Evolutionary conservation across 1,284 basidiomycete species (phyloP).

Genomic region (Veloboletus limbatus): DNA sequence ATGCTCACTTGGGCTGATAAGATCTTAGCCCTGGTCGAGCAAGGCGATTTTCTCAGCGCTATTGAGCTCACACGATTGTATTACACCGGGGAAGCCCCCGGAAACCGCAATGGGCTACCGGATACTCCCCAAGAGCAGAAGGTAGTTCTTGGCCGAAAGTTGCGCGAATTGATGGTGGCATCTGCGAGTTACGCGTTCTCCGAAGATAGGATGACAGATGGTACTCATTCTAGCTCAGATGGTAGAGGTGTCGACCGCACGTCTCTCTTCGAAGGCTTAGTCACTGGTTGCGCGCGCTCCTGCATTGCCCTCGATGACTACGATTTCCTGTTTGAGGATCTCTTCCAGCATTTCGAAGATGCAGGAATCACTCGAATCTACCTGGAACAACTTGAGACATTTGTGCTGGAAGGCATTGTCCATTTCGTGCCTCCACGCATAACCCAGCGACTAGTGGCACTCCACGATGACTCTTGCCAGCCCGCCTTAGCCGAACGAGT

Average conservation of each 20-base stretch:
- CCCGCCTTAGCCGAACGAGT: conserved; percentile 82
- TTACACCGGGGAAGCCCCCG: conserved; percentile 79
- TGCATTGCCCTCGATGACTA: conserved; percentile 80
- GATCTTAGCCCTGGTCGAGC: conserved; percentile 79
- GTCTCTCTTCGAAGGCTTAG: conserved; percentile 84
- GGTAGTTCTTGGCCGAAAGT: conserved; percentile 69
- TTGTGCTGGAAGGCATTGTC: conserved; percentile 77
- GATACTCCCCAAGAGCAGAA: conserved; percentile 57
- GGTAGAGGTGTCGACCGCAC: conserved; percentile 93
- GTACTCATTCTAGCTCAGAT: conserved; percentile 78
- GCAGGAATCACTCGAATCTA: conserved; percentile 88
- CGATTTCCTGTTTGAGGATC: conserved; percentile 88
- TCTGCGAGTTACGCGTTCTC: conserved; percentile 91
- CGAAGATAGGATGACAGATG: conserved; percentile 89
- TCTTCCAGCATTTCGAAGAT: conserved; percentile 88
- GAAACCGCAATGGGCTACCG: conserved; percentile 88
- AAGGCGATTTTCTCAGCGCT: conserved; percentile 87
- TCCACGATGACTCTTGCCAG: conserved; percentile 72
- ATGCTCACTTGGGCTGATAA: conserved; percentile 95
- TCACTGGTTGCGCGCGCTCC: conserved; percentile 77
- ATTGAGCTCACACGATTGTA: conserved; percentile 86
- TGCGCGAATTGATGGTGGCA: conserved; percentile 83
- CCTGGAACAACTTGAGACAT: conserved; percentile 79
- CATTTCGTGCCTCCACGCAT: conserved; percentile 80
- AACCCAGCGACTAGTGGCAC: conserved; percentile 79